Evolutionary conservation across 257 asterid species (phyloP), one percentile per base, ranked within the genome.

Genomic region (Henckelia pumila): DNA sequence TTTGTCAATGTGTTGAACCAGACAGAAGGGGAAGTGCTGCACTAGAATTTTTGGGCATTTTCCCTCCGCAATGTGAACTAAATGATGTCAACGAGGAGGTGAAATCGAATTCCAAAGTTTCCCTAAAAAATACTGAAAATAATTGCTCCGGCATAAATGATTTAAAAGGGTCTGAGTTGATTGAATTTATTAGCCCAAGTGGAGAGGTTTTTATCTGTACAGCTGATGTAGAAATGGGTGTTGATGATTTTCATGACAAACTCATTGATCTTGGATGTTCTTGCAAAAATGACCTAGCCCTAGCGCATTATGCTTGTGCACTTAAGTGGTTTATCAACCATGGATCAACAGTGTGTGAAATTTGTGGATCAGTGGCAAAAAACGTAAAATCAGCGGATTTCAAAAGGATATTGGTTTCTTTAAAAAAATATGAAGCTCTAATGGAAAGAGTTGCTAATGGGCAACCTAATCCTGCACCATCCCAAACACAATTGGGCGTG

Each of bases 311-410:
- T 74, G 91, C 94, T 11, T 91, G 98, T 37, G 98, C 96, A 11
- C 90, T 91, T 28, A 89, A 86, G 85, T 91, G 98, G 98, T 89
- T 91, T 73, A 76, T 91, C 76, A 87, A 81, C 85, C 96, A 89
- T 80, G 98, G 98, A 73, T 91, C 96, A 37, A 87, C 89, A 32
- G 74, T 81, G 37, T 91, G 98, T 16, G 98, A 91, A 81, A 91
- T 91, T 73, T 91, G 98, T 75, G 92, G 94, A 11, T 76, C 85
- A 22, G 71, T 81, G 56, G 81, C 98, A 0, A 85, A 77, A 61
- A 89, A 85, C 66, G 47, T 91, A 47, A 81, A 83, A 76, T 55
- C 73, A 24, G 78, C 73, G 10, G 98, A 91, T 73, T 78, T 89
- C 60, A 87, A 85, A 56, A 89, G 78, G 82, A 84, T 91, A 44